Percentiles rank a stretch among this genome's conserved stretches.
Evolutionary conservation across 371 early-diverging fungal species (phyloP).

Genomic region (Nematocida minor): DNA sequence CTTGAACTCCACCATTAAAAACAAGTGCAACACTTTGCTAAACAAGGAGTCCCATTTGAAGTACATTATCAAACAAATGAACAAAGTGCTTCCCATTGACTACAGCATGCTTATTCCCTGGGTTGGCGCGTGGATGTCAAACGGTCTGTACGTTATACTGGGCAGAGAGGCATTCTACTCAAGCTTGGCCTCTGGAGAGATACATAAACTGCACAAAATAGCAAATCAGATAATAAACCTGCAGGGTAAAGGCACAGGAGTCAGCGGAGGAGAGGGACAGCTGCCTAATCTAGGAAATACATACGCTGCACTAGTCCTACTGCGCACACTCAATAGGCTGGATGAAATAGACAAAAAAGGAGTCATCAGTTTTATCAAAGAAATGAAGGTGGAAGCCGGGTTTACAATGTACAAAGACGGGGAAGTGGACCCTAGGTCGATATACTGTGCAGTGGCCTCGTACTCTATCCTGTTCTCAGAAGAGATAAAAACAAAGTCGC

Average conservation of each 20-base stretch:
- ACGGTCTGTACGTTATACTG: constrained; percentile 31
- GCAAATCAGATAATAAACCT: neutral
- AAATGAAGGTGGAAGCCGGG: constrained; percentile 77
- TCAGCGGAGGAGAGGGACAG: neutral
- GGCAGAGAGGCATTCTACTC: constrained; percentile 26
- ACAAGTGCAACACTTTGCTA: neutral
- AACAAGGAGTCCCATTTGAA: constrained; percentile 9
- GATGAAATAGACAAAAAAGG: constrained; percentile 64
- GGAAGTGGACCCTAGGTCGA: constrained; percentile 81
- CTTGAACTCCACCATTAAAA: neutral
- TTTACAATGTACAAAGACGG: constrained; percentile 81
- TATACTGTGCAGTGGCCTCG: constrained; percentile 75
- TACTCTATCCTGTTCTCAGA: constrained; percentile 35
- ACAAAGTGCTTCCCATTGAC: neutral
- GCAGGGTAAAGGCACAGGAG: neutral
- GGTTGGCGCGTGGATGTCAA: constrained; percentile 23
- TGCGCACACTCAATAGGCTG: neutral
- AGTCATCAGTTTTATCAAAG: constrained; percentile 71
- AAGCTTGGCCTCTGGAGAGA: neutral
- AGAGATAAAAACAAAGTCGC: neutral
- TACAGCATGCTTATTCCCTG: constrained; percentile 6
- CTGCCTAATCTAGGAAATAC: constrained; percentile 39
- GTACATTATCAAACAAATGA: constrained; percentile 9
- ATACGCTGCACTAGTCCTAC: constrained; percentile 27
- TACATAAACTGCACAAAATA: neutral